Base-by-base conservation (phyloP, 106 monocot species). In the Gastrodia elata region DNA sequence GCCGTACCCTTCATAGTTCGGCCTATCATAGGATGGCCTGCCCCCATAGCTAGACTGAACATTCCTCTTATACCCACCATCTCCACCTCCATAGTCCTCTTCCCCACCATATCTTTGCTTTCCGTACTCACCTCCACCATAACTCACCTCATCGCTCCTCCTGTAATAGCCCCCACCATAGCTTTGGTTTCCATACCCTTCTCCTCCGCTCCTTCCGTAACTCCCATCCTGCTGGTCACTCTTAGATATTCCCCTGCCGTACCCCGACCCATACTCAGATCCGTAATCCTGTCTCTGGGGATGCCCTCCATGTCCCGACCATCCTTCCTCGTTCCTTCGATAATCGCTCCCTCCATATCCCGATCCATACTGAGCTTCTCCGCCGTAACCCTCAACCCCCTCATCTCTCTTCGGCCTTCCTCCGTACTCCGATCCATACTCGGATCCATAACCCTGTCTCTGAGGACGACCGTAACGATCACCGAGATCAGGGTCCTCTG, bases 381-480 rank as follows among this genome's bases (percentile, higher is more conserved):
- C 43, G 52, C 64, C 46, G 7, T 40, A 71, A 69, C 69, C 68
- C 11, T 24, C 40, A 10, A 26, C 38, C 24, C 11, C 69, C 39
- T 69, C 40, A 40, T 69, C 25, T 40, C 69, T 69, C 65, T 64
- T 64, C 38, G 64, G 41, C 65, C 34, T 42, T 36, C 33, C 35
- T 4, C 81, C 79, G 42, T 83, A 79, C 26, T 59, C 83, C 26
- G 73, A 48, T 6, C 68, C 74, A 26, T 59, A 33, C 20, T 71
- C 71, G 10, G 81, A 72, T 32, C 78, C 80, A n/a, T 80, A 77
- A 38, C 69, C 80, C 39, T 61, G 61, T 44, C 41, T 22, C 38
- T 64, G 49, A 41, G 61, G 25, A 4, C 56, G 80, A n/a, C 77
- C 81, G 38, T 86, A 83, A 26, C 68, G 75, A n/a, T 70, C 77